These are phyloP conservation scores for Komagataella mondaviorum DNA, from an alignment of 805 yeast species.

Conservation along the genomic window DNA sequence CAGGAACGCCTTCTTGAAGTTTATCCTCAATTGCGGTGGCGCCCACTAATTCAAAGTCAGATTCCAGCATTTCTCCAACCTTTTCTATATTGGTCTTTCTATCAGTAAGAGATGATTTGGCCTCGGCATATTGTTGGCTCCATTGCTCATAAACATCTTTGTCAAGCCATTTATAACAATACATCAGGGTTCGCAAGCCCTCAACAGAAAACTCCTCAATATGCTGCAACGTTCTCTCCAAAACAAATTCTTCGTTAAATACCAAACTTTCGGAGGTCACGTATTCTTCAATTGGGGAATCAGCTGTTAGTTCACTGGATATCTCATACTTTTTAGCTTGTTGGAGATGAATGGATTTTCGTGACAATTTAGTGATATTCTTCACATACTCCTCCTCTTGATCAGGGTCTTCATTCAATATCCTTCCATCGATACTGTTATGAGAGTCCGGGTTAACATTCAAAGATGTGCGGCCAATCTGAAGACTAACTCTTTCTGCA, in stretches of 20 bases:
- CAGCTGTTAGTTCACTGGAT: slow-evolving; percentile 2
- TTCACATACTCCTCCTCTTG: slow-evolving; percentile 38
- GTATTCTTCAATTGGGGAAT: slow-evolving; percentile 14
- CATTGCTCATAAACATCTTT: slow-evolving; percentile 47
- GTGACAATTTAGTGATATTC: slow-evolving; percentile 36
- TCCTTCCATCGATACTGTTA: slow-evolving; percentile 20
- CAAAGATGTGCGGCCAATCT: slow-evolving; percentile 7
- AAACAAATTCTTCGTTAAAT: slow-evolving; percentile 57
- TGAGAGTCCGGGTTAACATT: slow-evolving; percentile 15
- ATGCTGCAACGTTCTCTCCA: slow-evolving; percentile 80
- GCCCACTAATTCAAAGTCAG: slow-evolving; percentile 58
- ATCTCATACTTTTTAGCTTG: slow-evolving; percentile 42
- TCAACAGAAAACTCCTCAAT: slow-evolving; percentile 91
- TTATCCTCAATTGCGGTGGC: slow-evolving; percentile 98
- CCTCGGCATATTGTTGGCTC: slow-evolving; percentile 54
- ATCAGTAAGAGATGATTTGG: slow-evolving; percentile 61
- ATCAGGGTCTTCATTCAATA: slow-evolving; percentile 16
- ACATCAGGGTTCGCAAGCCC: slow-evolving; percentile 82
- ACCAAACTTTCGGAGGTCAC: slow-evolving; percentile 43
- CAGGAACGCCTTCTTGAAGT: slow-evolving; percentile 93
- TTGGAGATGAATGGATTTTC: slow-evolving; percentile 44
- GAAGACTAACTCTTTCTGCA: slow-evolving; percentile 16
- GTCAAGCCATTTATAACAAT: slow-evolving; percentile 64
- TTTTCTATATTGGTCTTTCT: slow-evolving; percentile 54
- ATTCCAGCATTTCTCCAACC: slow-evolving; percentile 64